These are phyloP conservation scores for Elsinoe batatas DNA, from an alignment of 2,329 filamentous ascomycete species.

Conservation along the genomic window DNA sequence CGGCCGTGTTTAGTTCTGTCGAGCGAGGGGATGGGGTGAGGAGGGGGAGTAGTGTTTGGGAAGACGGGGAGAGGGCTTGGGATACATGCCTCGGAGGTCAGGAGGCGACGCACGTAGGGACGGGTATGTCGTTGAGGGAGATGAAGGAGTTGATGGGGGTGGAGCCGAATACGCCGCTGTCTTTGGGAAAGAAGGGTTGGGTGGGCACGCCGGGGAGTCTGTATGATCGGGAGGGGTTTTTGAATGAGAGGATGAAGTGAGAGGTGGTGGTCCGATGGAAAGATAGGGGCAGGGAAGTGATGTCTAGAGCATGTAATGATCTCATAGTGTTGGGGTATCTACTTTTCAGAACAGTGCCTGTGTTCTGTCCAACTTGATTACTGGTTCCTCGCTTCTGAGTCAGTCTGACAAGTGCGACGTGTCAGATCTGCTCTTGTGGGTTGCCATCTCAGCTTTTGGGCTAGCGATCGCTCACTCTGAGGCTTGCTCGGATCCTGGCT, in stretches of 20 bases:
- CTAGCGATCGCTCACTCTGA: too few relatives aligned
- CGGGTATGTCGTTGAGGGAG: background rate
- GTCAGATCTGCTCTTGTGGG: too few relatives aligned
- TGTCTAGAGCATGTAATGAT: background rate
- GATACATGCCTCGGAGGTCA: background rate
- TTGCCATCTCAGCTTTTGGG: too few relatives aligned
- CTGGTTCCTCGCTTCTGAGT: too few relatives aligned
- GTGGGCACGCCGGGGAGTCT: conserved; percentile 32
- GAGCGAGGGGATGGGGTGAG: conserved; percentile 21
- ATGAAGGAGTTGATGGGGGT: conserved; percentile 5
- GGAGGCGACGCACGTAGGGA: background rate
- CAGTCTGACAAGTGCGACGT: too few relatives aligned
- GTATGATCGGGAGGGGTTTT: conserved; percentile 36
- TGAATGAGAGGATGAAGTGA: conserved; percentile 17
- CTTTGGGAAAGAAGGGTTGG: background rate
- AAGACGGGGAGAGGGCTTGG: conserved; percentile 28
- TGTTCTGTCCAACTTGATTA: background rate
- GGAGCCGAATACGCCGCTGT: conserved; percentile 7
- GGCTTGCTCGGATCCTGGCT: too few relatives aligned
- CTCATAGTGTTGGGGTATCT: conserved; percentile 1
- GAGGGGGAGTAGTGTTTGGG: conserved; percentile 35
- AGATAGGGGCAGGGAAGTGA: too few relatives aligned
- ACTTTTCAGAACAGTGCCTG: background rate
- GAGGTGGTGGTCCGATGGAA: too few relatives aligned
- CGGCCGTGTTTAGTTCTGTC: background rate